Evolutionary conservation across 78 protist species (phyloP).

Genomic region (Creolimax fragrantissima): DNA sequence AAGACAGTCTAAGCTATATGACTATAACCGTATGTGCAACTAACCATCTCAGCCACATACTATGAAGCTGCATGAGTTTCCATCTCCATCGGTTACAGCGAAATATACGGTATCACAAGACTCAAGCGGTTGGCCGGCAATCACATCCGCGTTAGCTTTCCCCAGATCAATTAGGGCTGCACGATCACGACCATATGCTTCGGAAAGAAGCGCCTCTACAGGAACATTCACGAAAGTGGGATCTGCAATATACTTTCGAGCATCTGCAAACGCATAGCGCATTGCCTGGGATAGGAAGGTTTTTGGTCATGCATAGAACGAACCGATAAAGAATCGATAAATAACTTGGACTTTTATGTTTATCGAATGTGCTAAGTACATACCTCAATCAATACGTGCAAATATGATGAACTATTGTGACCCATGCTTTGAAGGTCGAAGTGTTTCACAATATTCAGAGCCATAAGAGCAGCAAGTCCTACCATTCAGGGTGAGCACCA

Average conservation of each 20-base stretch:
- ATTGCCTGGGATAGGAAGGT: conserved; percentile 27
- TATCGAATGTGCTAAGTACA: background rate
- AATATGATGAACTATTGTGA: conserved; percentile 32
- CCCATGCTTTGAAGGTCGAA: background rate
- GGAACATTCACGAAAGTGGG: conserved; percentile 35
- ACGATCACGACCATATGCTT: background rate
- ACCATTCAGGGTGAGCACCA: background rate
- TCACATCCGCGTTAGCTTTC: background rate
- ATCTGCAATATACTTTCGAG: conserved; percentile 40
- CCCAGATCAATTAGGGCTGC: background rate
- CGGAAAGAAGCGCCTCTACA: conserved; percentile 33
- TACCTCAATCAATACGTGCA: conserved; percentile 51
- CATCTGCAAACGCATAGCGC: conserved; percentile 66
- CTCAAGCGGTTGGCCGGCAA: conserved; percentile 31
- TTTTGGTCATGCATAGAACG: background rate
- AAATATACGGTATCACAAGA: conserved; percentile 50
- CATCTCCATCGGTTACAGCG: conserved; percentile 54
- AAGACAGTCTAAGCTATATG: no score
- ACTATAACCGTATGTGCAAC: background rate
- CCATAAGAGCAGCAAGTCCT: conserved; percentile 71
- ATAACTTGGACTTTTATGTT: no score
- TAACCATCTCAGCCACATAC: background rate
- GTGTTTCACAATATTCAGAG: conserved; percentile 42
- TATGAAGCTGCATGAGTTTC: conserved; percentile 64
- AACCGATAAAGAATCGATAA: background rate